Evolutionary conservation across 2,329 filamentous ascomycete species (phyloP).

Genomic region (Clonostachys rhizophaga): DNA sequence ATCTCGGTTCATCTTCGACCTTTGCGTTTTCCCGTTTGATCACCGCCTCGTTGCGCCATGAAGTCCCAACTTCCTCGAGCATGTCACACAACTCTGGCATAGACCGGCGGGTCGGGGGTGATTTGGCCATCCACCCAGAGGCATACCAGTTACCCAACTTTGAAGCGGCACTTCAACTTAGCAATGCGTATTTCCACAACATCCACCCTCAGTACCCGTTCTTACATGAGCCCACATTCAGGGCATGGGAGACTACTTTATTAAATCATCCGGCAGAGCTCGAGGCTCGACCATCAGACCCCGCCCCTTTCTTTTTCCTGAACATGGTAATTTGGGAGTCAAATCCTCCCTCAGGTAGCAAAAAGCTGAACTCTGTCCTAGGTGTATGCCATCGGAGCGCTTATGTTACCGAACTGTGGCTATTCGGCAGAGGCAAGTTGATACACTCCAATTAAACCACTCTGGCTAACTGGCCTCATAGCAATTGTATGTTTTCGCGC

Average conservation of each 20-base stretch:
- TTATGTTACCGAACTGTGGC: background rate
- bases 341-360: background rate
- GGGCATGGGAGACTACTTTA: slow-evolving; percentile 16
- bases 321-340: slow-evolving; percentile 2
- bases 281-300: background rate
- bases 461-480: background rate
- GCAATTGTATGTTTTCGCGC: slow-evolving; percentile 10
- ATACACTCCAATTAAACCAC: no score
- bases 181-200: slow-evolving; percentile 24
- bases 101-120: background rate
- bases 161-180: background rate
- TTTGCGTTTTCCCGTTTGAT: background rate
- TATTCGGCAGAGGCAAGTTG: background rate
- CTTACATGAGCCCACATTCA: slow-evolving; percentile 24
- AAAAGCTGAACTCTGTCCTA: background rate
- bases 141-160: background rate
- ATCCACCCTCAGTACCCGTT: slow-evolving; percentile 30
- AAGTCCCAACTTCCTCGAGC: background rate
- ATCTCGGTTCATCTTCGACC: background rate
- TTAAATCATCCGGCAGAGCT: slow-evolving; percentile 5
- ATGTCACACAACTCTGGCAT: background rate
- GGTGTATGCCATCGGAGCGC: slow-evolving; percentile 8
- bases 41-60: background rate
- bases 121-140: background rate
- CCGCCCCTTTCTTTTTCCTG: slow-evolving; percentile 7